These are phyloP conservation scores for Amauroascus niger DNA, from an alignment of 2,329 filamentous ascomycete genomes.

Conservation along the genomic window DNA sequence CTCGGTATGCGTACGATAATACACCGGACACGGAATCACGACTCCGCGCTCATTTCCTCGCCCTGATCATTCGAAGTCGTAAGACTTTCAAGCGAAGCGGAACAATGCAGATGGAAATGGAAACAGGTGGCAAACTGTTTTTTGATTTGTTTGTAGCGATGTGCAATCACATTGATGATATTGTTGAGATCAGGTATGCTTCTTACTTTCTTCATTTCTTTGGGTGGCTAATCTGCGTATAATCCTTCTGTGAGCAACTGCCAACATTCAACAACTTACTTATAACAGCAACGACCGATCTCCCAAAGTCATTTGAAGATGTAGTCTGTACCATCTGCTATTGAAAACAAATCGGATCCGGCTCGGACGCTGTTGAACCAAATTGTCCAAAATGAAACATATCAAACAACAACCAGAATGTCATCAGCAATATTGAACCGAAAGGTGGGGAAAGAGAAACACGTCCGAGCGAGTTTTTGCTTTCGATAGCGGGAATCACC, in stretches of 20 bases:
- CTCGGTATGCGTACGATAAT: slow-evolving; percentile 90
- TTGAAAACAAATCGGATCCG: slow-evolving; percentile 25
- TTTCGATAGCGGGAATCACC: slow-evolving; percentile 1
- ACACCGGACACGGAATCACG: slow-evolving; percentile 87
- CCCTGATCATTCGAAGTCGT: slow-evolving; percentile 92
- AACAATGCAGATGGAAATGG: slow-evolving; percentile 98
- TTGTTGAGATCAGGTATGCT: slow-evolving; percentile 73
- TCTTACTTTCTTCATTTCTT: slow-evolving; percentile 19
- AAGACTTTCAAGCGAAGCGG: slow-evolving; percentile 97
- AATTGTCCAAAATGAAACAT: slow-evolving; percentile 23
- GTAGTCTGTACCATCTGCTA: slow-evolving; percentile 22
- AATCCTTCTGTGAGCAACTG: neutral
- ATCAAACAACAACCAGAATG: slow-evolving; percentile 28
- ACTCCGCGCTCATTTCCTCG: slow-evolving; percentile 92
- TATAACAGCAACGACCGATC: slow-evolving; percentile 42
- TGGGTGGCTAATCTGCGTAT: slow-evolving; percentile 11
- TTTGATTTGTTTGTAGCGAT: slow-evolving; percentile 97
- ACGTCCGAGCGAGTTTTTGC: slow-evolving; percentile 11
- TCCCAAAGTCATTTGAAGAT: slow-evolving; percentile 45
- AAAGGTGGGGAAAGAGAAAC: slow-evolving; percentile 14
- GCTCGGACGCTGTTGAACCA: slow-evolving; percentile 21
- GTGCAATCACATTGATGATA: slow-evolving; percentile 96
- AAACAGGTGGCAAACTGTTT: slow-evolving; percentile 86
- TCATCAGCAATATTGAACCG: slow-evolving; percentile 23
- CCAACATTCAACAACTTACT: slow-evolving; percentile 7